Conservation (phyloP, 257 asterid genomes). For the Cordia subcordata region DNA sequence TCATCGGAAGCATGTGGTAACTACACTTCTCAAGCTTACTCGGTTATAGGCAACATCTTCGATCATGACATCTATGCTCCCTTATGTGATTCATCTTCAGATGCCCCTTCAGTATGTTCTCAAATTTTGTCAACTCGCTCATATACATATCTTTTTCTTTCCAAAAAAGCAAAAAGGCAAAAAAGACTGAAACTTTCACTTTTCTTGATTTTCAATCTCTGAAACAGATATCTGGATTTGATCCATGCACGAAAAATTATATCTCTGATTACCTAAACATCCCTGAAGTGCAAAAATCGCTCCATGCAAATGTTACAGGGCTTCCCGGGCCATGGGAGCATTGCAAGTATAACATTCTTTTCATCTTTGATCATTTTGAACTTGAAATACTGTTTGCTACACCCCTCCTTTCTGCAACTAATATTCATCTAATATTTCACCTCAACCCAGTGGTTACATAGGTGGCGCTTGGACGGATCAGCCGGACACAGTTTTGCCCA, state of each 20-base stretch:
- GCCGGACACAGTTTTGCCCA: slow-evolving; percentile 40
- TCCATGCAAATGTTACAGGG: slow-evolving; percentile 45
- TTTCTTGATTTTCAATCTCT: background rate
- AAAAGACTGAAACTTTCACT: background rate
- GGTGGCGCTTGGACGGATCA: slow-evolving; percentile 24
- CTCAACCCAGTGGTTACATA: too few species aligned
- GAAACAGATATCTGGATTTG: slow-evolving; percentile 35
- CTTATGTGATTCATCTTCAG: slow-evolving; percentile 30
- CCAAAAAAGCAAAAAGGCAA: too few species aligned
- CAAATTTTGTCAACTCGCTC: too few species aligned
- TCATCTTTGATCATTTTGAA: background rate
- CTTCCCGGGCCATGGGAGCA: slow-evolving; percentile 35
- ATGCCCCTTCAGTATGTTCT: slow-evolving; percentile 31
- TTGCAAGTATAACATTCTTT: slow-evolving; percentile 40
- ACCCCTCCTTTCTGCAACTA: too few species aligned
- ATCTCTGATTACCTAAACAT: slow-evolving; percentile 33
- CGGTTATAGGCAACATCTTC: slow-evolving; percentile 17
- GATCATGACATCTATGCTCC: slow-evolving; percentile 47
- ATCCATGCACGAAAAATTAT: slow-evolving; percentile 49
- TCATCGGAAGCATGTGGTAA: slow-evolving; percentile 22
- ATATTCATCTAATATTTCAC: too few species aligned
- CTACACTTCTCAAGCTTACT: slow-evolving; percentile 14
- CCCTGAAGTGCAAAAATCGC: slow-evolving; percentile 43
- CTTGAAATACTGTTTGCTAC: background rate
- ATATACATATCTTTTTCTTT: too few species aligned